Conservation (phyloP, 768 basidiomycete genomes). For the Coprinellus micaceus region DNA sequence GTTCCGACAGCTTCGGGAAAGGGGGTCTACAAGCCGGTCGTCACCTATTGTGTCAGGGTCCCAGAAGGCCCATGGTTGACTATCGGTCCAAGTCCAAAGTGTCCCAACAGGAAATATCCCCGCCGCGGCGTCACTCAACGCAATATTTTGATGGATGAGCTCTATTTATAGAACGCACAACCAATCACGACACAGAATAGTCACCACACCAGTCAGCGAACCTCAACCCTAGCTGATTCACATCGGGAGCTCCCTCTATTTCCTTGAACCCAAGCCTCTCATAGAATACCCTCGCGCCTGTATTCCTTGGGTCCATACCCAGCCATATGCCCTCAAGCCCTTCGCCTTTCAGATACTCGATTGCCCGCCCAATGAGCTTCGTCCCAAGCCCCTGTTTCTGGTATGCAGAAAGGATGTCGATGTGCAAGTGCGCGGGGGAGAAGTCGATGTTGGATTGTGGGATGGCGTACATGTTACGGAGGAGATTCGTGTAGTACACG, state of each 20-base stretch:
- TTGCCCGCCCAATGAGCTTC: conserved; percentile 52
- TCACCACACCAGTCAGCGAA: conserved; percentile 34
- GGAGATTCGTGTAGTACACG: conserved; percentile 36
- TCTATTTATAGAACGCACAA: background rate
- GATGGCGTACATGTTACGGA: conserved; percentile 41
- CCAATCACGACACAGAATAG: background rate
- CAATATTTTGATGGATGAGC: background rate
- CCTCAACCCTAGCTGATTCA: conserved; percentile 50
- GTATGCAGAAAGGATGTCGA: conserved; percentile 64
- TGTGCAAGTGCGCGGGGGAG: conserved; percentile 73
- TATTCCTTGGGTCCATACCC: conserved; percentile 63
- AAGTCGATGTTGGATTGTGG: conserved; percentile 55
- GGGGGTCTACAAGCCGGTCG: background rate
- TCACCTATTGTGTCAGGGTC: background rate
- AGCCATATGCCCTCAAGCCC: conserved; percentile 60
- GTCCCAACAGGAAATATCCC: too few species aligned
- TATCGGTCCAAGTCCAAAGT: too few species aligned
- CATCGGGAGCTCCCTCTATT: conserved; percentile 49
- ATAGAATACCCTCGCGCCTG: conserved; percentile 59
- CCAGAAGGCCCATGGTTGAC: too few species aligned
- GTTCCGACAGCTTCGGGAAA: background rate
- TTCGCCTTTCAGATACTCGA: conserved; percentile 49
- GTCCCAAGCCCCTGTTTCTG: conserved; percentile 72
- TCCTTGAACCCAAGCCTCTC: conserved; percentile 54
- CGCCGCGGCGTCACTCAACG: too few species aligned